Evolutionary conservation across 495 filamentous ascomycete species (phyloP).

Genomic region (Hypoxylon crocopeplum): DNA sequence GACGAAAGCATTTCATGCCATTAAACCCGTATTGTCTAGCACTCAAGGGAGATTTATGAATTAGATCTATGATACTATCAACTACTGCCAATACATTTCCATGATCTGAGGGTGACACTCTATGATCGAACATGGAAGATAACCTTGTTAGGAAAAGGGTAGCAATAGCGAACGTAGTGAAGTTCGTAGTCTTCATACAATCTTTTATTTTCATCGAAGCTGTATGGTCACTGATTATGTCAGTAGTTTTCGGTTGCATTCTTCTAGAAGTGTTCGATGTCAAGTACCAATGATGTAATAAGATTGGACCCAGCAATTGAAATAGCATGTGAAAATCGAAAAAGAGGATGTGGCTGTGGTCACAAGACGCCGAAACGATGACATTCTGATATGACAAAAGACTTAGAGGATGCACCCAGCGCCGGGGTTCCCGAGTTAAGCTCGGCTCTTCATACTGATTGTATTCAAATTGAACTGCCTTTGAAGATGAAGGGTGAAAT

Average conservation of each 20-base stretch:
- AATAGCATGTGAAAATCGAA: conserved; percentile 27
- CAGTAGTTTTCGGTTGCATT: too few relatives aligned
- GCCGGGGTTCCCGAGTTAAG: neutral
- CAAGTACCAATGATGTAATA: conserved; percentile 22
- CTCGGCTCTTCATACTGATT: neutral
- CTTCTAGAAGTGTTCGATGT: conserved; percentile 15
- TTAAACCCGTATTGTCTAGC: neutral
- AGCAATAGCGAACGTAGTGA: too few relatives aligned
- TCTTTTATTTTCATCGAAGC: too few relatives aligned
- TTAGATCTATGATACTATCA: too few relatives aligned
- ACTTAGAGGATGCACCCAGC: neutral
- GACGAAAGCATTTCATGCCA: neutral
- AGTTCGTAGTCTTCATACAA: too few relatives aligned
- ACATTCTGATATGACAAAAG: neutral
- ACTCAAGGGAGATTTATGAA: neutral
- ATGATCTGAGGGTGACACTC: too few relatives aligned
- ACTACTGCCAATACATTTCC: too few relatives aligned
- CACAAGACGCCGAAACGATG: neutral
- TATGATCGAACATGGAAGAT: too few relatives aligned
- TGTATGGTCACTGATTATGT: neutral
- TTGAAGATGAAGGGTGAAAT: too few relatives aligned
- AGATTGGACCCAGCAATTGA: neutral
- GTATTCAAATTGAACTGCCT: too few relatives aligned
- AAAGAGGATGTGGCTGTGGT: conserved; percentile 14
- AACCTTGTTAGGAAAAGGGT: too few relatives aligned